Percentiles rank a stretch among this genome's conserved stretches.
Evolutionary conservation across 139 green algal genomes (phyloP).

Genomic region (Micractinium sp.): DNA sequence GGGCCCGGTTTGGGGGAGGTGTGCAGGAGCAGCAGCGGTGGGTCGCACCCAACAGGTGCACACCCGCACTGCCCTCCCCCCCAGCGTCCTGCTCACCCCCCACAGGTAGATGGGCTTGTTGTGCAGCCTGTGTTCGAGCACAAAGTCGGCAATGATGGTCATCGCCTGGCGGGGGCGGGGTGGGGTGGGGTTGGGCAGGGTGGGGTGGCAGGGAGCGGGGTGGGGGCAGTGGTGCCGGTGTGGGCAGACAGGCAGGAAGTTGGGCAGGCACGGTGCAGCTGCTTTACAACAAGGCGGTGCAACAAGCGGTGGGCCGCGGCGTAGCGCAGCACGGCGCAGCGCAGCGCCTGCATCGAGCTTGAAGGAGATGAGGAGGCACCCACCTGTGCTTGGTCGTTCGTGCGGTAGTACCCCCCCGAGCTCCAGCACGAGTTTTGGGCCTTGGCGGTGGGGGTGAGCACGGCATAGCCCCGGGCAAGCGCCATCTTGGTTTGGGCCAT

Average conservation of each 20-base stretch:
- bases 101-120: neutral
- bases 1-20: no score
- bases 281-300: no score
- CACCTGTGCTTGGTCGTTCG: neutral
- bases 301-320: no score
- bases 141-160: conserved; percentile 9
- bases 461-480: neutral
- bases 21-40: no score
- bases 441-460: conserved; percentile 11
- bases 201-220: neutral
- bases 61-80: no score
- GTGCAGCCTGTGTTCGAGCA: neutral
- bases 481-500: conserved; percentile 3
- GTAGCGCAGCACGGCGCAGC: no score
- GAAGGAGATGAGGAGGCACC: neutral
- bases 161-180: neutral
- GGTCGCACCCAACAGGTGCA: no score
- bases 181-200: neutral
- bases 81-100: neutral
- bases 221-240: no score
- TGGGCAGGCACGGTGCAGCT: no score
- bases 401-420: neutral
- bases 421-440: neutral
- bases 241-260: no score
- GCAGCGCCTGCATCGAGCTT: no score